Percentiles rank a stretch among this genome's conserved stretches.
phyloP scores from a whole-genome alignment of 73 alveolate genomes.

The Diophrys appendiculata region DNA sequence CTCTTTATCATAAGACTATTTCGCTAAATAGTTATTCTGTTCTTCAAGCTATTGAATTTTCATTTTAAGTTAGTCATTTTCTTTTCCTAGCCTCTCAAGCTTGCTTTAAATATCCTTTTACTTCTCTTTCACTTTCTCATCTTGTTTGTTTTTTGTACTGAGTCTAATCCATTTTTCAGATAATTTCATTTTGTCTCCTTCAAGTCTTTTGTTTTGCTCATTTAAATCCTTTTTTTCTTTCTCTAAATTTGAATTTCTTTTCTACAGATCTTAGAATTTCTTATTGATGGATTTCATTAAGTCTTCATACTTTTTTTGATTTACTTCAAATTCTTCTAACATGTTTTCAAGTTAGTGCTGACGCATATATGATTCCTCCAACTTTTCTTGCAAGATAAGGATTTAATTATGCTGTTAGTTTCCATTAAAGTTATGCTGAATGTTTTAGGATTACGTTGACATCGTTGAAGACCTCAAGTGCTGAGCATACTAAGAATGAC shows the following conservation, averaged over 20 bases:
- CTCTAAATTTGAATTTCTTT: constrained; percentile 17
- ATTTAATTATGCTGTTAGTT: too few species aligned
- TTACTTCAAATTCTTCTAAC: constrained; percentile 51
- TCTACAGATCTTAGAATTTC: constrained; percentile 51
- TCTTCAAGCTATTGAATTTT: constrained; percentile 17
- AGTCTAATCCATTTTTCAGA: constrained; percentile 55
- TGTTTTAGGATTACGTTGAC: too few species aligned
- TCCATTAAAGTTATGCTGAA: too few species aligned
- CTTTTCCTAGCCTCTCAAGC: constrained; percentile 23
- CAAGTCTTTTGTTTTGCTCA: constrained; percentile 17
- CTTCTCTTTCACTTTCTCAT: constrained; percentile 24
- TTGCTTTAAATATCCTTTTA: constrained; percentile 16
- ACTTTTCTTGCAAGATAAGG: constrained; percentile 25
- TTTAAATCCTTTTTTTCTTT: constrained; percentile 1
- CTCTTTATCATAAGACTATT: not conserved
- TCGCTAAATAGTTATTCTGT: not conserved
- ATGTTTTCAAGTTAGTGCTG: constrained; percentile 44
- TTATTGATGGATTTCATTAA: constrained; percentile 17
- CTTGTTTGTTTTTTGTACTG: constrained; percentile 32
- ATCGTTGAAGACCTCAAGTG: too few species aligned
- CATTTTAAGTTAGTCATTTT: constrained; percentile 17
- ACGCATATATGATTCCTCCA: constrained; percentile 31
- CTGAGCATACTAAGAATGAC: too few species aligned
- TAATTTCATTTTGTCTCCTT: constrained; percentile 36
- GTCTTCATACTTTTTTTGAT: constrained; percentile 30